These are phyloP conservation scores for Podospora pseudopauciseta DNA, from an alignment of 495 filamentous ascomycete species.

Conservation along the genomic window DNA sequence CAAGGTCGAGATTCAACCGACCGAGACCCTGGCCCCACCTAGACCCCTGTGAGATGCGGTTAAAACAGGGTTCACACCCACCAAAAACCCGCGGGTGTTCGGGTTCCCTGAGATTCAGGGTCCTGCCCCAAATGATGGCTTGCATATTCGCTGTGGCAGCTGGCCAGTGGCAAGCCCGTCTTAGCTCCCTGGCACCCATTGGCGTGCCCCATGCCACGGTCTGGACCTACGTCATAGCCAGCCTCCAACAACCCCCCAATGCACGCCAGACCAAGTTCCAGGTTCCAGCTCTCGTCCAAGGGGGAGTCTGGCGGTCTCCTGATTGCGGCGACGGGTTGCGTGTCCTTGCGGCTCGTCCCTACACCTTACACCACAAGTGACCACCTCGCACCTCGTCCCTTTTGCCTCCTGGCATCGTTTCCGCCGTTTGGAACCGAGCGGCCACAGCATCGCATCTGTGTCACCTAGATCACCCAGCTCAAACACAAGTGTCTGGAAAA, in stretches of 20 bases:
- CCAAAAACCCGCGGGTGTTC: constrained; percentile 22
- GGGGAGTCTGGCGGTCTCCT: not conserved
- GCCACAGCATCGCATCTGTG: not conserved
- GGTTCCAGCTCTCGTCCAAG: not conserved
- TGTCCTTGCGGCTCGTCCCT: not conserved
- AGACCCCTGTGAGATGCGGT: constrained; percentile 9
- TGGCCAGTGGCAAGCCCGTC: constrained; percentile 17
- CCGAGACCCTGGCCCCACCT: constrained; percentile 9
- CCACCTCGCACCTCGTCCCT: not conserved
- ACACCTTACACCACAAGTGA: not conserved
- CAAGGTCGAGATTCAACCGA: constrained; percentile 11
- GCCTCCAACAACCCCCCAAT: not conserved
- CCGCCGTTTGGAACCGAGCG: not conserved
- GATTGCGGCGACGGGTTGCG: not conserved
- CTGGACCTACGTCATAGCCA: constrained; percentile 26
- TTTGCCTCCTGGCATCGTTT: constrained; percentile 1
- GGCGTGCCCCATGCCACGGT: not conserved
- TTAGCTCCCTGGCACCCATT: constrained; percentile 1
- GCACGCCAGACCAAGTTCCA: not conserved
- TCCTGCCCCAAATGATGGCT: constrained; percentile 33
- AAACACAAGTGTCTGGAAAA: not conserved
- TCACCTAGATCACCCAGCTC: not conserved
- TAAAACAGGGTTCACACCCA: constrained; percentile 31
- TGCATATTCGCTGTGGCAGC: constrained; percentile 24
- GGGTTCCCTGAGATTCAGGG: constrained; percentile 29